These are phyloP conservation scores for Trametes sanguinea DNA, from an alignment of 768 basidiomycete genomes.

Conservation along the genomic window DNA sequence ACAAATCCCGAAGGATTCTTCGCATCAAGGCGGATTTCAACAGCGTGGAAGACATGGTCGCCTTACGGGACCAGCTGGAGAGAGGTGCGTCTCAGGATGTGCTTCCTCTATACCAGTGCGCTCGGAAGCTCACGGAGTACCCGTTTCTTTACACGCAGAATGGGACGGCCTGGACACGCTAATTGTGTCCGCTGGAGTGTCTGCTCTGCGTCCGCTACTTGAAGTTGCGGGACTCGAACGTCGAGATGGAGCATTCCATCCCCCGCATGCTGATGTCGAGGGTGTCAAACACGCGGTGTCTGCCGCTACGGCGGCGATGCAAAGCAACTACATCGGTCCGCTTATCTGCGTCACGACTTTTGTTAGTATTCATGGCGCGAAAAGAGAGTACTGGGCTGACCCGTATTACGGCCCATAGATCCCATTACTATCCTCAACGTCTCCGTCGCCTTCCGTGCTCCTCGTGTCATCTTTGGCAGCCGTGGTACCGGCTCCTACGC, in stretches of 20 bases:
- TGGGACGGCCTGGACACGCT: constrained; percentile 86
- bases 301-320: constrained; percentile 55
- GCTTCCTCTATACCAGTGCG: neutral
- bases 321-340: constrained; percentile 71
- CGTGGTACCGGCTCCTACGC: constrained; percentile 82
- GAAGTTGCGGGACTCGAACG: constrained; percentile 61
- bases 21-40: constrained; percentile 64
- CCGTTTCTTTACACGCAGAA: constrained; percentile 41
- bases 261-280: constrained; percentile 45
- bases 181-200: constrained; percentile 81
- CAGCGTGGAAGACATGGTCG: constrained; percentile 65
- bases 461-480: constrained; percentile 80
- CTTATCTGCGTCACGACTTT: constrained; percentile 70
- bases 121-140: neutral
- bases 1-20: constrained; percentile 41
- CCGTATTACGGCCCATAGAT: constrained; percentile 48
- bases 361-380: constrained; percentile 42
- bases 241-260: constrained; percentile 35
- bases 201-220: constrained; percentile 76
- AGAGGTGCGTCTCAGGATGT: constrained; percentile 48
- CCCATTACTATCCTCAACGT: constrained; percentile 68
- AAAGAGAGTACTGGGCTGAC: neutral
- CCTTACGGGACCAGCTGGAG: constrained; percentile 52
- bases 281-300: constrained; percentile 63
- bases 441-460: constrained; percentile 68